A percentile compares a stretch with the other conserved stretches of the same genome.
These are phyloP conservation scores for Fomes fomentarius DNA, from an alignment of 1,284 basidiomycete species.

Conservation along the genomic window DNA sequence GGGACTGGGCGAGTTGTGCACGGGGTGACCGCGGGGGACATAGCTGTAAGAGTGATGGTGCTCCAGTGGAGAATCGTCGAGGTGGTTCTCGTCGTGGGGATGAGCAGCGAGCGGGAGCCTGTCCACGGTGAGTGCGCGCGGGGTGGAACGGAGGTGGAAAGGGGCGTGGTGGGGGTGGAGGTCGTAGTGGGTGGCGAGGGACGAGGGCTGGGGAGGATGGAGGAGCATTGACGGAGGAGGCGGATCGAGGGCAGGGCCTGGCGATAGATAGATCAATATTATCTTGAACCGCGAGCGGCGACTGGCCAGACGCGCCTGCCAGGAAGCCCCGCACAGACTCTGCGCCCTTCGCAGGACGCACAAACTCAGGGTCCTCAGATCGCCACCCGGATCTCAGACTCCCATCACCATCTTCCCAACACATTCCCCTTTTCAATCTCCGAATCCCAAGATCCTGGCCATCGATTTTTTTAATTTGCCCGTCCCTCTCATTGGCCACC, in stretches of 20 bases:
- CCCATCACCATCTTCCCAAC: constrained; percentile 22
- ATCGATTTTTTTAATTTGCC: constrained; percentile 22
- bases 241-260: constrained; percentile 15
- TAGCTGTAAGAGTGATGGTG: constrained; percentile 18
- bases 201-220: constrained; percentile 21
- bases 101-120: constrained; percentile 9
- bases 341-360: too few species aligned
- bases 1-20: constrained; percentile 17
- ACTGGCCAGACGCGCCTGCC: too few species aligned
- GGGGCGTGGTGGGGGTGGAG: constrained; percentile 14
- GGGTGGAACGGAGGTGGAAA: constrained; percentile 15
- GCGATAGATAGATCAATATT: constrained; percentile 14
- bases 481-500: constrained; percentile 18
- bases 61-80: constrained; percentile 19
- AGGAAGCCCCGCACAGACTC: too few species aligned
- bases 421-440: constrained; percentile 24
- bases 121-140: constrained; percentile 25
- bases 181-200: constrained; percentile 19
- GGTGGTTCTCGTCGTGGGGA: constrained; percentile 6
- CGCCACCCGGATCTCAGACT: constrained; percentile 22
- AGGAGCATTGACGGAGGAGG: constrained; percentile 26
- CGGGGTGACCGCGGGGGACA: constrained; percentile 24
- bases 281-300: constrained; percentile 2
- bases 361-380: constrained; percentile 23
- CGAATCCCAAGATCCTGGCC: constrained; percentile 18